Evolutionary conservation across 345 rosid species (phyloP), one percentile per base, ranked within the genome.

Genomic region (Microthlaspi erraticum): DNA sequence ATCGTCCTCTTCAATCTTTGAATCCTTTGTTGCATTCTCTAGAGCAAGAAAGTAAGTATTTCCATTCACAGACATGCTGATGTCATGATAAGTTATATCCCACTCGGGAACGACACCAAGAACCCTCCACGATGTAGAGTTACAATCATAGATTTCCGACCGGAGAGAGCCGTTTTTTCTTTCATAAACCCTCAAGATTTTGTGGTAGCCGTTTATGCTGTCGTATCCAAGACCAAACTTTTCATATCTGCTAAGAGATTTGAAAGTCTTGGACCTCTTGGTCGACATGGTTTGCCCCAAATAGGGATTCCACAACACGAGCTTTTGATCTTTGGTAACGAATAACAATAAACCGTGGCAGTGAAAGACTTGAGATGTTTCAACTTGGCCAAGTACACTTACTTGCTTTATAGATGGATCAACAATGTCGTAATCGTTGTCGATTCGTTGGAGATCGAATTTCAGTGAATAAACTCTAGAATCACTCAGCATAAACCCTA

Each of bases 81-180:
- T 5, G 13, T 10, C 6, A 37, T 6, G 6, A 37, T 6, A 36
- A 3, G 9, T 36, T 36, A 8, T 4, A 1, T 1, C 1, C 53
- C 53, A 57, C 3, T 58, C 17, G 16, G 46, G 12, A n/a, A 10
- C 3, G 48, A 12, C 48, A 19, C 12, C 33, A 38, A 59, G 48
- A 39, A 19, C 11, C 33, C 11, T 59, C 64, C 64, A 59, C 39
- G 48, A 59, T 7, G 38, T 18, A 20, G 64, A 38, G 45, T 7
- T 59, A 10, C 39, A 39, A 26, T 58, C 46, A 46, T 58, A 58
- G 33, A 58, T 58, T 7, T 26, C 14, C 3, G 20, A 49, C 13
- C 12, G 2, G 13, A 37, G 10, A 37, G 4, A 2, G 10, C 8
- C 8, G 39, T 36, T 1, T 36, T 9, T 9, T 37, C 1, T 12